Evolutionary conservation across 495 filamentous ascomycete genomes (phyloP).

Genomic region (Xylaria bambusicola): DNA sequence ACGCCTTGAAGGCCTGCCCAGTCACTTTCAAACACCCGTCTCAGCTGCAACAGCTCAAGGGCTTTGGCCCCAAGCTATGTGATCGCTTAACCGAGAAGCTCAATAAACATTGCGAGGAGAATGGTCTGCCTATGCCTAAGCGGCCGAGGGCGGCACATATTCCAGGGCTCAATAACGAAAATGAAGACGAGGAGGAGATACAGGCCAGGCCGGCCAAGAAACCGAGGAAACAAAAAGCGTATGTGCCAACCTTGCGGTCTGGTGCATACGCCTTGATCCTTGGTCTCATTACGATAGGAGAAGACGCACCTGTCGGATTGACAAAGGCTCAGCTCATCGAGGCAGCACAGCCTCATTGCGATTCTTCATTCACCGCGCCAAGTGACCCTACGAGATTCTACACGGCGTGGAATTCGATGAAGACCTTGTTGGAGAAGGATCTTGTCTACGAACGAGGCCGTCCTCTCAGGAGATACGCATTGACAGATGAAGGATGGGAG

Average conservation of each 20-base stretch:
- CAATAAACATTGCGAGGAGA: slow-evolving; percentile 64
- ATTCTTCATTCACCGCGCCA: slow-evolving; percentile 72
- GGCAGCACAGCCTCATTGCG: slow-evolving; percentile 70
- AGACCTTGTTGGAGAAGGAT: slow-evolving; percentile 72
- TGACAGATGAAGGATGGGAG: slow-evolving; percentile 81
- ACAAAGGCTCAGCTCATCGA: slow-evolving; percentile 71
- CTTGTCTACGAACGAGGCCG: slow-evolving; percentile 71
- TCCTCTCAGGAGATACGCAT: slow-evolving; percentile 65
- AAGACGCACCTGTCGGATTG: slow-evolving; percentile 57
- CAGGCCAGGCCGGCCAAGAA: slow-evolving; percentile 62
- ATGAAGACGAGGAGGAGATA: slow-evolving; percentile 33
- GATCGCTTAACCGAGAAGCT: slow-evolving; percentile 70
- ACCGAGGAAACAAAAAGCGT: slow-evolving; percentile 63
- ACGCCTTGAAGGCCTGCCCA: slow-evolving; percentile 78
- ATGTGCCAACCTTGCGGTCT: slow-evolving; percentile 71
- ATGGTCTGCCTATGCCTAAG: slow-evolving; percentile 71
- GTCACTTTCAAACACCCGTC: slow-evolving; percentile 73
- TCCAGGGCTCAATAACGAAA: slow-evolving; percentile 26
- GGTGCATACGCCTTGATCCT: slow-evolving; percentile 75
- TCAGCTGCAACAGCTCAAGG: slow-evolving; percentile 69
- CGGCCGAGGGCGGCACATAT: slow-evolving; percentile 40
- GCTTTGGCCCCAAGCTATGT: slow-evolving; percentile 71
- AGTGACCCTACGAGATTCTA: slow-evolving; percentile 68
- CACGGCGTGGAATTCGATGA: slow-evolving; percentile 87
- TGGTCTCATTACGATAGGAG: slow-evolving; percentile 62